phyloP scores from a whole-genome alignment of 164 flowering plant species.

The Liriodendron chinense region DNA sequence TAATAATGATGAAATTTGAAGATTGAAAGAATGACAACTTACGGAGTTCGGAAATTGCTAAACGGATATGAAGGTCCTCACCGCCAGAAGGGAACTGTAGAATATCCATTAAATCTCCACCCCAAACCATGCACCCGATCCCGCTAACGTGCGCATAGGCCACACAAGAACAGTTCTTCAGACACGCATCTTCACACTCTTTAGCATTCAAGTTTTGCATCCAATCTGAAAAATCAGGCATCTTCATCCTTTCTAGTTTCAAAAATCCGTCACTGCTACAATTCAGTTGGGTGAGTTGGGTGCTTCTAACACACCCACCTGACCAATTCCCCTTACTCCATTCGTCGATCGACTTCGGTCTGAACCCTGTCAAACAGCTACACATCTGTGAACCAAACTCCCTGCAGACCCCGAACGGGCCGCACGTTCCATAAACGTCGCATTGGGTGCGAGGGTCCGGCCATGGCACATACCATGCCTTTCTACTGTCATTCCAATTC shows the following conservation, averaged over 20 bases:
- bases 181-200: constrained; percentile 16
- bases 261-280: constrained; percentile 13
- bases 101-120: background rate
- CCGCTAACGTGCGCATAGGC: constrained; percentile 19
- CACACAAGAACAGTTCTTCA: constrained; percentile 24
- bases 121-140: constrained; percentile 11
- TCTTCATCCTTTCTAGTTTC: constrained; percentile 14
- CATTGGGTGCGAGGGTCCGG: background rate
- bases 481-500: background rate
- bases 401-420: constrained; percentile 11
- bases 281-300: background rate
- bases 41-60: constrained; percentile 16
- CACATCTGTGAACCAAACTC: background rate
- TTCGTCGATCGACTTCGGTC: background rate
- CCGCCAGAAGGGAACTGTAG: background rate
- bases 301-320: constrained; percentile 18
- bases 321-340: constrained; percentile 20
- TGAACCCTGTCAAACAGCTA: constrained; percentile 13
- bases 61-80: constrained; percentile 14
- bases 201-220: background rate
- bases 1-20: too few relatives aligned
- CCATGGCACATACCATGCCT: background rate
- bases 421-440: constrained; percentile 16
- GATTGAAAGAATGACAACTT: background rate
- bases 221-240: constrained; percentile 18